Conservation (phyloP, 2,329 filamentous ascomycete species). For the Talaromyces sp. region DNA sequence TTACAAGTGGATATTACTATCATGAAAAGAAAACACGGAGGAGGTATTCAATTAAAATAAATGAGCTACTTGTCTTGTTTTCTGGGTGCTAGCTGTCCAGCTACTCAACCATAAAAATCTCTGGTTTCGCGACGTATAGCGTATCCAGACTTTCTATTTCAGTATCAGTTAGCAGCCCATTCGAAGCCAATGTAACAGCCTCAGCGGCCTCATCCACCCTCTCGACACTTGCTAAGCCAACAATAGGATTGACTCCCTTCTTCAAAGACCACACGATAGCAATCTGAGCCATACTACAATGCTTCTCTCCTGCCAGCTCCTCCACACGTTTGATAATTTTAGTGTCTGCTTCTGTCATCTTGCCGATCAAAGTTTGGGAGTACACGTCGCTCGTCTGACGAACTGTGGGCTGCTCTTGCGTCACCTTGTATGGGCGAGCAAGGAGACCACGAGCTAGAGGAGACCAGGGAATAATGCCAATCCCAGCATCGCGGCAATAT, state of each 20-base stretch:
- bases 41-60: background rate
- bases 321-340: background rate
- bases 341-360: conserved; percentile 27
- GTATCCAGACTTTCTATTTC: conserved; percentile 1
- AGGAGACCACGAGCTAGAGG: conserved; percentile 26
- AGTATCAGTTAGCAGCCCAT: background rate
- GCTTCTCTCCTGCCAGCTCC: conserved; percentile 29
- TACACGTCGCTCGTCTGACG: conserved; percentile 1
- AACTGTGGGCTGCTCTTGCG: background rate
- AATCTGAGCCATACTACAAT: conserved; percentile 37
- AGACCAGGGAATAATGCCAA: conserved; percentile 42
- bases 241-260: conserved; percentile 47
- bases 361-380: background rate
- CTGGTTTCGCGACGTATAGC: conserved; percentile 4
- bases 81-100: background rate
- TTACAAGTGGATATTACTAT: background rate
- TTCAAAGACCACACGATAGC: conserved; percentile 44
- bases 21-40: background rate
- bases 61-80: too few species aligned
- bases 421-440: conserved; percentile 22
- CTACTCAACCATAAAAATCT: conserved; percentile 8
- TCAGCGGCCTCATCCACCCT: conserved; percentile 9
- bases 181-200: conserved; percentile 4
- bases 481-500: conserved; percentile 47
- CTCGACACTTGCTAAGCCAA: conserved; percentile 32